Percentiles rank a stretch among this genome's conserved stretches.
These are phyloP conservation scores for Ophiostoma australiae DNA, from an alignment of 2,329 filamentous ascomycete genomes.

Conservation along the genomic window DNA sequence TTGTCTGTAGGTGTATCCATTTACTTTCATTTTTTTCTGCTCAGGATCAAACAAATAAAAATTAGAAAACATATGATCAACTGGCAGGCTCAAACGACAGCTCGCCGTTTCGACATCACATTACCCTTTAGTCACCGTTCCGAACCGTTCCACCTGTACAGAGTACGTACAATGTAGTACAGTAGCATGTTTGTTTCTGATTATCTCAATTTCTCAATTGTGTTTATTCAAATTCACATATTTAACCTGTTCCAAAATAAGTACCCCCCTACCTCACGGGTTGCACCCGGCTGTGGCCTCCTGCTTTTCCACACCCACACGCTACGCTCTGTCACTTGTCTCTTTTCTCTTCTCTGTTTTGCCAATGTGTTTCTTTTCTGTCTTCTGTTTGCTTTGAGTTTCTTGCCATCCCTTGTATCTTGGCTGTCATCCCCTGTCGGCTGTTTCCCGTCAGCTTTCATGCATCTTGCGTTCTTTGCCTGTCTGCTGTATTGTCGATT, in stretches of 20 bases:
- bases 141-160: background rate
- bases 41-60: background rate
- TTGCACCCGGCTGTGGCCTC: slow-evolving; percentile 9
- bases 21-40: background rate
- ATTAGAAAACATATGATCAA: background rate
- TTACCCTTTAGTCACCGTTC: background rate
- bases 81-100: background rate
- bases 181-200: too few species aligned
- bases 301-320: slow-evolving; percentile 1
- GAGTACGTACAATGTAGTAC: background rate
- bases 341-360: background rate
- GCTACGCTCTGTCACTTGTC: background rate
- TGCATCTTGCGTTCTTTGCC: background rate
- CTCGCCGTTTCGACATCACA: background rate
- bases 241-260: background rate
- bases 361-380: background rate
- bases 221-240: background rate
- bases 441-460: background rate
- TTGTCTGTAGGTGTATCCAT: background rate
- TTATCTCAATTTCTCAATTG: background rate
- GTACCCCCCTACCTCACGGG: slow-evolving; percentile 2
- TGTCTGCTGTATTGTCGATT: background rate
- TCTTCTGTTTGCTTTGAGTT: background rate
- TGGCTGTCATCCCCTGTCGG: background rate
- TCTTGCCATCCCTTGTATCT: background rate